Evolutionary conservation across 2,329 filamentous ascomycete species (phyloP).

Genomic region (Lecanicillium sp.): DNA sequence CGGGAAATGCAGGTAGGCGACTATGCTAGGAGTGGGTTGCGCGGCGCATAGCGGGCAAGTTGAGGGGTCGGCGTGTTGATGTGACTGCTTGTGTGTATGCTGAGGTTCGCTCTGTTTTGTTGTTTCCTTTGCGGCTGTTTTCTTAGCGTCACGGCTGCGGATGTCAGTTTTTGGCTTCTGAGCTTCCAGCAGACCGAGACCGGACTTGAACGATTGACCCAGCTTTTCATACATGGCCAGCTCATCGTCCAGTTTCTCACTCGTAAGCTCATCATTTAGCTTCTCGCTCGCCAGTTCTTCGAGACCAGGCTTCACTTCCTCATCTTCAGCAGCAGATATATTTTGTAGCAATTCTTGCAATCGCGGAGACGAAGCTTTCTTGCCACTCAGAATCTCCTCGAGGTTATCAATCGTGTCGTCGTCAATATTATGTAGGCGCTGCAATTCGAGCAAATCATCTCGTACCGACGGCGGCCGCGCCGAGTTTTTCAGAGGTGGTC

Average conservation of each 20-base stretch:
- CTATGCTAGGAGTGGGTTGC: conserved; percentile 5
- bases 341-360: conserved; percentile 18
- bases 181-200: not conserved
- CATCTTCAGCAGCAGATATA: conserved; percentile 15
- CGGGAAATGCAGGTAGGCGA: conserved; percentile 33
- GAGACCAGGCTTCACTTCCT: conserved; percentile 1
- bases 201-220: conserved; percentile 4
- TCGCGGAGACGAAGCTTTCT: conserved; percentile 19
- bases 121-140: not conserved
- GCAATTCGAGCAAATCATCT: conserved; percentile 47
- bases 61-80: not conserved
- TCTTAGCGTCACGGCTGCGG: not conserved
- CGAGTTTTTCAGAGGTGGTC: conserved; percentile 43
- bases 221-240: conserved; percentile 6
- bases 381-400: conserved; percentile 39
- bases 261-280: not conserved
- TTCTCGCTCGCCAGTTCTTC: conserved; percentile 1
- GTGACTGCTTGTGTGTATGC: not conserved
- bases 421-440: conserved; percentile 45
- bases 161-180: not conserved
- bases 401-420: conserved; percentile 54
- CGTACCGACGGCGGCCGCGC: conserved; percentile 45
- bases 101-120: not conserved
- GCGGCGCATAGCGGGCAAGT: conserved; percentile 7
- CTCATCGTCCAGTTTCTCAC: conserved; percentile 5